A percentile compares a stretch with the other conserved stretches of the same genome.
These are phyloP conservation scores for Daldinia vernicosa DNA, from an alignment of 495 filamentous ascomycete genomes.

Conservation along the genomic window DNA sequence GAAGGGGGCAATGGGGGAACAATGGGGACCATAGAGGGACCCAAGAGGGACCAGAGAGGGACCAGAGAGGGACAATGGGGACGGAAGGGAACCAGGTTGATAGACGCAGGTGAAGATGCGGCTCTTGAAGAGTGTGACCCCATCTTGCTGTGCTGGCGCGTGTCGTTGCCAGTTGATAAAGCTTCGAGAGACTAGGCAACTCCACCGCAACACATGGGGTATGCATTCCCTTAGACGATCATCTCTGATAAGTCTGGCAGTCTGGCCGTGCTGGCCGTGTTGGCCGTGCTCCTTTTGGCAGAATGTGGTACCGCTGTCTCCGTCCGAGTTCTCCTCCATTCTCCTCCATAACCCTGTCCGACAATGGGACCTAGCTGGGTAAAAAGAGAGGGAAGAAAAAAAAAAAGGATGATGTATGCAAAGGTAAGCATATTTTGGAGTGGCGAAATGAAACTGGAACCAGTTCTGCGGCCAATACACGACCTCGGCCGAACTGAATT, in stretches of 20 bases:
- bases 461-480: conserved; percentile 54
- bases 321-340: conserved; percentile 43
- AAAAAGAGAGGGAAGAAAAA: conserved; percentile 44
- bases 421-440: conserved; percentile 52
- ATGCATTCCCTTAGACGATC: conserved; percentile 57
- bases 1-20: conserved; percentile 37
- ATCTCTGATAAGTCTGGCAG: conserved; percentile 59
- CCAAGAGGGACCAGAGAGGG: neutral
- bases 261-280: conserved; percentile 42
- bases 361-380: conserved; percentile 49
- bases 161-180: conserved; percentile 82
- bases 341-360: conserved; percentile 51
- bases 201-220: conserved; percentile 65
- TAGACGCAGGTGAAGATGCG: conserved; percentile 67
- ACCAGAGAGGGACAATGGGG: conserved; percentile 25
- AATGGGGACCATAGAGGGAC: conserved; percentile 6
- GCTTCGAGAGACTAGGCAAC: conserved; percentile 65
- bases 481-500: conserved; percentile 45
- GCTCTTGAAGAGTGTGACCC: conserved; percentile 68
- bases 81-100: conserved; percentile 57
- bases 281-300: conserved; percentile 50
- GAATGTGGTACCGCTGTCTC: conserved; percentile 53
- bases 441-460: conserved; percentile 58
- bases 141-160: conserved; percentile 92
- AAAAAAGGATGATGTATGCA: conserved; percentile 48